Percentiles rank a stretch among this genome's conserved stretches.
Conservation (phyloP, 2,329 filamentous ascomycete genomes). For the Apiospora aurea region DNA sequence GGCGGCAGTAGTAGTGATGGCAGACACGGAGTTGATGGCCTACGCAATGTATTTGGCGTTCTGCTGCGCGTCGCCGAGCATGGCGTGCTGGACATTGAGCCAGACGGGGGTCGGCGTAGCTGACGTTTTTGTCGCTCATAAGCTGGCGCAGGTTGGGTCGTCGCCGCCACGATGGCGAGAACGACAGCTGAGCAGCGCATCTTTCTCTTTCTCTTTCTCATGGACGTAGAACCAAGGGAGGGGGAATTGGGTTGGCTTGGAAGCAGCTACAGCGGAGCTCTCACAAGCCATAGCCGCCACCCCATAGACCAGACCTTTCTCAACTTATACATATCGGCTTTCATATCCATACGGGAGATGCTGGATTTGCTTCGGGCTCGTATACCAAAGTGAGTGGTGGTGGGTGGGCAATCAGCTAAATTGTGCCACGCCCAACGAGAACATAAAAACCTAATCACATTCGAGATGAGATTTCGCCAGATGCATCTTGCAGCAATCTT, state of each 20-base stretch:
- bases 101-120: constrained; percentile 56
- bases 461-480: not conserved
- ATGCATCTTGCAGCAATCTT: constrained; percentile 9
- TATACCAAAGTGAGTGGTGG: not conserved
- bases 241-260: not conserved
- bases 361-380: not conserved
- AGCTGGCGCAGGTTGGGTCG: constrained; percentile 25
- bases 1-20: constrained; percentile 41
- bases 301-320: not conserved
- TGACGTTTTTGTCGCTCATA: too few relatives aligned
- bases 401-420: not conserved
- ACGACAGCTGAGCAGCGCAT: not conserved
- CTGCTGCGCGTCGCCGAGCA: constrained; percentile 55
- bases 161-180: not conserved
- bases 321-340: not conserved
- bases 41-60: constrained; percentile 64
- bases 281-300: not conserved
- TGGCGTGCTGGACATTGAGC: constrained; percentile 58
- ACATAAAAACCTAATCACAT: not conserved
- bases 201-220: not conserved
- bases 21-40: constrained; percentile 60
- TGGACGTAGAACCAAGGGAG: not conserved
- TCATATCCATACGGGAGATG: not conserved
- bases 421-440: not conserved
- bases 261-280: not conserved